Evolutionary conservation across 1,284 basidiomycete species (phyloP).

Genomic region (Hymenochaete sp.): DNA sequence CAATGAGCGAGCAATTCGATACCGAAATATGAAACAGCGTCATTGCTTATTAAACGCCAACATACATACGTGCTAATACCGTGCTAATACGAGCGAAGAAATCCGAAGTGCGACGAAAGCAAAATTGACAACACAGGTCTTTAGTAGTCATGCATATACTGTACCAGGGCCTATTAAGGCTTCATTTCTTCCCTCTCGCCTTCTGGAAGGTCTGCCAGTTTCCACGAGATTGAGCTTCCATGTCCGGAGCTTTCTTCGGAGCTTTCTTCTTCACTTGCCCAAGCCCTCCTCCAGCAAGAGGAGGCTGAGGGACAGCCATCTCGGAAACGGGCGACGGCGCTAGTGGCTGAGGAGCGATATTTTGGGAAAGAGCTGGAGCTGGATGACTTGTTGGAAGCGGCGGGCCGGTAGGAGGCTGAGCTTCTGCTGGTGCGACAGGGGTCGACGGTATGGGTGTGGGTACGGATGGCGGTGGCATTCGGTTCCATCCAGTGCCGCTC

Average conservation of each 20-base stretch:
- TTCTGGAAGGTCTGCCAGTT: constrained; percentile 17
- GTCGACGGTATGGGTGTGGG: constrained; percentile 8
- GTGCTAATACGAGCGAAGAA: too few relatives aligned
- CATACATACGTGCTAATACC: too few relatives aligned
- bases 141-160: too few relatives aligned
- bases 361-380: constrained; percentile 1
- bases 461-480: constrained; percentile 8
- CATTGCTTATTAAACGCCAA: too few relatives aligned
- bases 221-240: constrained; percentile 8
- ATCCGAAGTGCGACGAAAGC: too few relatives aligned
- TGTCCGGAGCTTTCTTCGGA: background rate
- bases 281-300: background rate
- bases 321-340: background rate
- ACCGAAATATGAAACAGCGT: too few relatives aligned
- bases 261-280: constrained; percentile 1
- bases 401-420: constrained; percentile 10
- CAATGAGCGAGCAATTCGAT: too few relatives aligned
- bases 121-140: too few relatives aligned
- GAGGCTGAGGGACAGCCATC: background rate
- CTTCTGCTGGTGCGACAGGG: constrained; percentile 6
- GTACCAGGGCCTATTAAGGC: too few relatives aligned
- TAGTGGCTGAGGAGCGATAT: background rate
- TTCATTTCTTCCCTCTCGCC: constrained; percentile 13
- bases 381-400: background rate
- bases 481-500: too few relatives aligned